These are phyloP conservation scores for Leptomonas seymouri DNA, from an alignment of 208 protist species.

Conservation along the genomic window DNA sequence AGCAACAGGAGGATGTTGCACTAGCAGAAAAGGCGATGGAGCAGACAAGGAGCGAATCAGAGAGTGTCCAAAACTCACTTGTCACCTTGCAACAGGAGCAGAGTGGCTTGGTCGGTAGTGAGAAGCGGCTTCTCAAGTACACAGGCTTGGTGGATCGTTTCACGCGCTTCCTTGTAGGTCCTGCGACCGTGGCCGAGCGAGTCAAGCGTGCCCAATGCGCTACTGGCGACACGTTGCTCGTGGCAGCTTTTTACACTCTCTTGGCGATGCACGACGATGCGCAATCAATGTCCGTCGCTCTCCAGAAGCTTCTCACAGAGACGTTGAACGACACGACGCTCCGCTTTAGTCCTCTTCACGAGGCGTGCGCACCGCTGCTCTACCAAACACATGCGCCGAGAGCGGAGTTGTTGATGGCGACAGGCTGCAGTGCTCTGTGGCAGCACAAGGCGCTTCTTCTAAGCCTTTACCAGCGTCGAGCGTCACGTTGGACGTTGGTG, in stretches of 20 bases:
- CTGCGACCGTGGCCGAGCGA: constrained; percentile 29
- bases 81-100: constrained; percentile 36
- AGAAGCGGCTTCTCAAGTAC: constrained; percentile 50
- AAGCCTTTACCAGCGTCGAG: constrained; percentile 44
- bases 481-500: constrained; percentile 65
- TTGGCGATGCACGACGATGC: constrained; percentile 39
- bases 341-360: constrained; percentile 8
- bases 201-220: constrained; percentile 33
- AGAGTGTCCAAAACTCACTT: constrained; percentile 23
- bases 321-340: constrained; percentile 10
- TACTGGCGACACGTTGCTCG: constrained; percentile 63
- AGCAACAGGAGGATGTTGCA: constrained; percentile 13
- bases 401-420: constrained; percentile 46
- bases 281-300: neutral
- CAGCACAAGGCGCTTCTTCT: constrained; percentile 30
- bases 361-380: constrained; percentile 42
- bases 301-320: constrained; percentile 21
- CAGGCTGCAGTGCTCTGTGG: constrained; percentile 23
- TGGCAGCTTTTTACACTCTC: constrained; percentile 66
- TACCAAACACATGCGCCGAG: constrained; percentile 52
- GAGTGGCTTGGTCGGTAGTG: constrained; percentile 26
- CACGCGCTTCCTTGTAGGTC: constrained; percentile 38
- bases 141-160: constrained; percentile 74
- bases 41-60: constrained; percentile 18
- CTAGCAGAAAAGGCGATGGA: constrained; percentile 12